Base-by-base conservation (phyloP, 2,329 filamentous ascomycete genomes). In the Aspergillus spinulosporus region DNA sequence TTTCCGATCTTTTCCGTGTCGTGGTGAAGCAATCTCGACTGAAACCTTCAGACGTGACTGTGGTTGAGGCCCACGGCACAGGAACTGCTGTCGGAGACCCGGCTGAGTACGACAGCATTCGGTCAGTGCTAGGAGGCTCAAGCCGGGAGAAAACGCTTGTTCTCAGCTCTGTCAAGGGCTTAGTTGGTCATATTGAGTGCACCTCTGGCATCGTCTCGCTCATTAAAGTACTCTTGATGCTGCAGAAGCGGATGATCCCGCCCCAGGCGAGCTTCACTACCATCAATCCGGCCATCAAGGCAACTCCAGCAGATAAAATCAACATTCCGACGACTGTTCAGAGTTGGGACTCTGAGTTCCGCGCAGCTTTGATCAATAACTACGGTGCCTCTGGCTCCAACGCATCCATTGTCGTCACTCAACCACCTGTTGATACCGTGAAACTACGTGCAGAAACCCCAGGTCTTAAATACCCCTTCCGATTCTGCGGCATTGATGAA, bases 31-130 rank as follows among this genome's bases (percentile, higher is more conserved):
- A 62, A 9, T 61, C 67, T 5, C 60, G 64, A 12, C 37, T 73
- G 3, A 49, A 62, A 39, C 63, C 66, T 5, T 34, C 55, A 2
- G 57, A 68, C 21, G 65, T 74, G 11, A 63, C 64, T 2, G 69
- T 67, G 11, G 71, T 75, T 4, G 69, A 71, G 32, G 67, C 69
- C 3, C 71, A 73, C 49, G 71, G 71, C 3, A 73, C 71, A 14
- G 71, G 71, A 1, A 72, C 69, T 3, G 59, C 57, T 7, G 67
- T 64, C 3, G 71, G 71, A 5, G 71, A 73, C 40, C 68, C 69
- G 0, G 61, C 62, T 3, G 71, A 73, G 52, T 64, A 59, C 21
- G 54, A 60, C 6, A 65, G 67, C 42, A 63, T 73, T 5, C 57
- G 60, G 0, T 28, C 62, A 12, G 52, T 60, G 1, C 61, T 71